Base-by-base conservation (phyloP, 2,329 filamentous ascomycete species). In the Arthrobotrys megalospora region DNA sequence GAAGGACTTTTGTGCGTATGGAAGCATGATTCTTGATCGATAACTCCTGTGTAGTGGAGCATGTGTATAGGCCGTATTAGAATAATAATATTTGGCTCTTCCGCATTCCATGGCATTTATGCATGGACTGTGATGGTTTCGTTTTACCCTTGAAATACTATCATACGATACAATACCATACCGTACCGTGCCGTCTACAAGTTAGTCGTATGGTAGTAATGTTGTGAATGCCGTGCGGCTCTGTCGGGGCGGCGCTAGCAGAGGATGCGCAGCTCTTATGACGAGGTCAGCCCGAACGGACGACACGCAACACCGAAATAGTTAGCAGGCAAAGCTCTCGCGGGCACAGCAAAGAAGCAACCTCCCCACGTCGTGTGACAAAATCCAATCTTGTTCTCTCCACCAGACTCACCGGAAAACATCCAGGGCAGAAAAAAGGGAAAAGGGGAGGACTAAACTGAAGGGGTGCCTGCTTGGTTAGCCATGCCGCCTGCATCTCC, bases 1-100 rank as follows among this genome's bases (percentile, higher is more conserved):
- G 47, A 36, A 48, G 21, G 28, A n/a, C 48, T 14, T 21, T 16
- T 41, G 19, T 55, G 24, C 63, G 64, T 50, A 41, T 60, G 62
- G 43, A 67, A 62, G 55, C 64, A 76, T 64, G 21, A 21, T 76
- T 69, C 58, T 50, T 24, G 58, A 73, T 38, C 36, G 58, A 73
- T 38, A 50, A 64, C 65, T 66, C 72, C 72, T 66, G 58, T 60
- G 45, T 62, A 65, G 58, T 36, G 72, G 72, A 65, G 72, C 72
- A 58, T 70, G 64, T 76, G 66, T 70, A 70, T 70, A 69, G 43
- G 58, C 65, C 65, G 38, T 70, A 45, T 38, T 76, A 70, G 72
- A 76, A 65, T 76, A 58, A 64, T 45, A 60, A 65, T 47, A 53
- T 60, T 32, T 72, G 48, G 21, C 60, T 65, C 5, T 28, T 34